Evolutionary conservation across 169 alveolate species (phyloP), one percentile per base, ranked within the genome.

Genomic region (Plasmodium cynomolgi): DNA sequence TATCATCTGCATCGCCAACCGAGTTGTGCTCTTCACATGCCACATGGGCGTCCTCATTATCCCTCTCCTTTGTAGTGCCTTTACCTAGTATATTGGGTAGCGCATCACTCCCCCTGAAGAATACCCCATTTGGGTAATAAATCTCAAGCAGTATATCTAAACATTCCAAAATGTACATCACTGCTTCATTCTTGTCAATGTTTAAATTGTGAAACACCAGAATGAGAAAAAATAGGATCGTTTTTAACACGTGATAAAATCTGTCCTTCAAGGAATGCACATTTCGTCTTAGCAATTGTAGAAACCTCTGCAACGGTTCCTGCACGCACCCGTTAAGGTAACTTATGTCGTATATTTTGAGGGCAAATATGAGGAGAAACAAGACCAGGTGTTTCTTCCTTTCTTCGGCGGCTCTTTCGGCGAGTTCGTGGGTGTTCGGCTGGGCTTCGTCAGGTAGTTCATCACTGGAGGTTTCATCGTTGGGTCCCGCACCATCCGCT

Each of bases 261-360:
- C 56, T 91, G 39, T 54, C 58, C 44, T 33, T 81, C 33, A 91
- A 72, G 15, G 39, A 82, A 15, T 71, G 47, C 34, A 68, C 37
- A 68, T 81, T 71, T 71, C 79, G 41, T 34, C 83, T 81, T 82
- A 91, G 41, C 26, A 91, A 47, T 72, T 17, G 79, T 17, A 82
- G 56, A 73, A 71, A 81, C 11, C 26, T 74, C 77, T 71, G 54
- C 39, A 91, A 31, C 11, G 83, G 56, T 41, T 91, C 68, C 7
- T 91, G 34, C 56, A 82, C 71, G 44, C 81, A 81, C 84, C 95
- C 95, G 44, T 72, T 91, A 81, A 91, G 29, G 71, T 91, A 73
- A 91, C 95, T 91, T 81, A 79, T 91, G 62, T 91, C 95, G 44
- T 81, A 91, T 81, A 82, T 91, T 72, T 91, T 91, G 54, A 81